Evolutionary conservation across 345 rosid species (phyloP).

Genomic region (Syzygium oleosum): DNA sequence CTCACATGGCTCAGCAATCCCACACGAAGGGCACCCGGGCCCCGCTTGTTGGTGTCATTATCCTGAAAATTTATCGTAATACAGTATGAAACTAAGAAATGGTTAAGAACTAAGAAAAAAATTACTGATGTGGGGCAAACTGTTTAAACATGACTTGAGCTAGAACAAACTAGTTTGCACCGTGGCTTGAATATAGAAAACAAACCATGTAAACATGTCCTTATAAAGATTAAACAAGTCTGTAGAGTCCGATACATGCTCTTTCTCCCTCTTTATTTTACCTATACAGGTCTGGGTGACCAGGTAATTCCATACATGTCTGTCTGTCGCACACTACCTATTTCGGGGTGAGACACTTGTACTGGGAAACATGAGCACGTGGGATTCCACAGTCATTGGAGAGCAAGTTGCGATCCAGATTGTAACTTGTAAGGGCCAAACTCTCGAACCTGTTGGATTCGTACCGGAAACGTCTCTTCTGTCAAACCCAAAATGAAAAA

Average conservation of each 20-base stretch:
- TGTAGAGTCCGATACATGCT: not conserved
- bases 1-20: not conserved
- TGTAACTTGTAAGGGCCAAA: not conserved
- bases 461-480: constrained; percentile 22
- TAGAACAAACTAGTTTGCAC: not conserved
- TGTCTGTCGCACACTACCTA: not conserved
- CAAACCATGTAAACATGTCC: not conserved
- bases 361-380: not conserved
- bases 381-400: not conserved
- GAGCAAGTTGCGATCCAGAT: not conserved
- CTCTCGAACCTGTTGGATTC: constrained; percentile 2
- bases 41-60: not conserved
- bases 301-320: not conserved
- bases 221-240: not conserved
- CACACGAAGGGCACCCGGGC: not conserved
- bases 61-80: not conserved
- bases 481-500: not conserved
- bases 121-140: not conserved
- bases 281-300: not conserved
- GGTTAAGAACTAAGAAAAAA: not conserved
- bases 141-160: not conserved
- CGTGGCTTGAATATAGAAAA: not conserved
- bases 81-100: not conserved
- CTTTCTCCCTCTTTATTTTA: not conserved
- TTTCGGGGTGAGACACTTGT: not conserved